Base-by-base conservation (phyloP, 306 rosid species). In the Malus domestica region DNA sequence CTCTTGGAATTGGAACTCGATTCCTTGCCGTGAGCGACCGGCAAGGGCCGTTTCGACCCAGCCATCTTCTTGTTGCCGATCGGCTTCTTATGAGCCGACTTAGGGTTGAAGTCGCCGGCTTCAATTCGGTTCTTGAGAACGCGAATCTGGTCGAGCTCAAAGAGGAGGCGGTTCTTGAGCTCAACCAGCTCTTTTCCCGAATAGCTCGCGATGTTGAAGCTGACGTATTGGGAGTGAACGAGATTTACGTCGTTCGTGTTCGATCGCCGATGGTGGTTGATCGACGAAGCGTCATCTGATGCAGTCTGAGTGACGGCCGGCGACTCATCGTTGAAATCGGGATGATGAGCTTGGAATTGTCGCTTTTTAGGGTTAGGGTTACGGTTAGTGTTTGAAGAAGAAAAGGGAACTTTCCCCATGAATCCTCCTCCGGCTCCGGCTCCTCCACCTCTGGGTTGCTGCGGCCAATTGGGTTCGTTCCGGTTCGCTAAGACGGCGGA, bases 231-330 rank as follows among this genome's bases (percentile, higher is more conserved):
- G 19, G 81, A 74, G 16, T 80, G 74, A 16, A 57, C 72, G 58
- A 72, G 23, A 69, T 69, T 74, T 52, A 64, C 67, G 71, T 58
- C 27, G 71, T 38, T 59, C 7, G 76, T 14, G 69, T 67, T 62
- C 4, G 79, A 70, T 70, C 90, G 82, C 49, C 93, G 81, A 15
- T 88, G 82, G 27, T 89, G 83, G 68, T 90, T 90, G 83, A 96
- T 90, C 49, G 91, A 96, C 22, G 97, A 96, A 20, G 96, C 97
- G 1, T 92, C 97, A 49, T 96, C 98, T 0, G 92, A 86, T 19
- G 96, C 86, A 30, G 98, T 81, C 74, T 90, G 98, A 33, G 85
- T 87, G 75, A 78, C 83, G 49, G 77, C 86, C 33, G 82, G 80
- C 1, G 81, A 79, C 32, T 85, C 90, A 13, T 81, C 87, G 44